Percentiles rank a stretch among this genome's conserved stretches.
Evolutionary conservation across 257 asterid species (phyloP).

Genomic region (Gardenia jasminoides): DNA sequence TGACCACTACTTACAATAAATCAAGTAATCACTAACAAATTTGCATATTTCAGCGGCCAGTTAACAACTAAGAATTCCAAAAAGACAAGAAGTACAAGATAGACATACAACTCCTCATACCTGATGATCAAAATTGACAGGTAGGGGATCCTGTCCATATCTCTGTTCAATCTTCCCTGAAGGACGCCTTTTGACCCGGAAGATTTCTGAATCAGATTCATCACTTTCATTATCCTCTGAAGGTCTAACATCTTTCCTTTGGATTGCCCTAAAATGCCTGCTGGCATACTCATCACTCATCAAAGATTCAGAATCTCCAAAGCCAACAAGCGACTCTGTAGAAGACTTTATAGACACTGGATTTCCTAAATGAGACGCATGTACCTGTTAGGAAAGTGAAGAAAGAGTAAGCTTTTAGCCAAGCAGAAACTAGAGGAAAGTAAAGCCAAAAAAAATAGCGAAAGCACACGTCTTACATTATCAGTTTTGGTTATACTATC

Average conservation of each 20-base stretch:
- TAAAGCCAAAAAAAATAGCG: neutral
- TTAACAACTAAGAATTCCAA: too few relatives aligned
- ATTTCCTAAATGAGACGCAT: constrained; percentile 29
- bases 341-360: constrained; percentile 22
- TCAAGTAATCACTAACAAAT: too few relatives aligned
- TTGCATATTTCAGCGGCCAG: too few relatives aligned
- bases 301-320: constrained; percentile 38
- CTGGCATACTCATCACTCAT: constrained; percentile 19
- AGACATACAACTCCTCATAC: constrained; percentile 30
- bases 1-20: too few relatives aligned
- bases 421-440: neutral
- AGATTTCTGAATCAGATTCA: constrained; percentile 81
- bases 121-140: constrained; percentile 55
- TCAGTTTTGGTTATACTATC: constrained; percentile 21
- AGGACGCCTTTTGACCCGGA: constrained; percentile 82
- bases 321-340: constrained; percentile 25
- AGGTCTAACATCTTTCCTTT: constrained; percentile 28
- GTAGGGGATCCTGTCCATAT: constrained; percentile 33
- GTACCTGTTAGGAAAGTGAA: constrained; percentile 18
- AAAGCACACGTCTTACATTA: constrained; percentile 28
- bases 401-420: neutral
- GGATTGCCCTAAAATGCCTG: constrained; percentile 27
- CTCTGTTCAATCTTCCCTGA: constrained; percentile 52
- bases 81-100: neutral
- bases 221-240: constrained; percentile 51